Conservation (phyloP, 306 rosid genomes). For the Leucaena leucocephala region DNA sequence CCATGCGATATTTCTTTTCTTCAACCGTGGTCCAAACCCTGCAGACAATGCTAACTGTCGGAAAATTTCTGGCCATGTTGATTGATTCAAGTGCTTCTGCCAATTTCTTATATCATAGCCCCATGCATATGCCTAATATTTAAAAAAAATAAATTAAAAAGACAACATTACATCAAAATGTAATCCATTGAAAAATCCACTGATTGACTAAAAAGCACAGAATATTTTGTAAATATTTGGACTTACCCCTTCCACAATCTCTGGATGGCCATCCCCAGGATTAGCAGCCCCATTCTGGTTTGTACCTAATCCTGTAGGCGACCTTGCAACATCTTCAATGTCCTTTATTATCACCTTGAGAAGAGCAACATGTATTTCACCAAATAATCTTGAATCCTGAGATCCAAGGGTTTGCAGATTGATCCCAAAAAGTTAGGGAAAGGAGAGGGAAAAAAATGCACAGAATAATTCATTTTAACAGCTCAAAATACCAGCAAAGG, state of each 20-base stretch:
- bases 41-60: conserved; percentile 93
- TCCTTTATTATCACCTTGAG: conserved; percentile 87
- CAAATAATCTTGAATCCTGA: conserved; percentile 96
- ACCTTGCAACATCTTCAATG: conserved; percentile 98
- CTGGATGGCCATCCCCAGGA: conserved; percentile 97
- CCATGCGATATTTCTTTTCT: conserved; percentile 71
- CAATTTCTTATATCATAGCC: conserved; percentile 97
- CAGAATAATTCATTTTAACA: conserved; percentile 14
- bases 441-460: not conserved
- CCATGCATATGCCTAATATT: conserved; percentile 86
- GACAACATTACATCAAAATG: conserved; percentile 24
- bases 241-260: conserved; percentile 96
- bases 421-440: conserved; percentile 18
- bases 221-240: conserved; percentile 24
- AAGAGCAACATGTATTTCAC: conserved; percentile 92
- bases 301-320: conserved; percentile 82
- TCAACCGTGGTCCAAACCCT: conserved; percentile 91
- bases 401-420: conserved; percentile 39
- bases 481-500: conserved; percentile 34
- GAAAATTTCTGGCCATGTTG: conserved; percentile 96
- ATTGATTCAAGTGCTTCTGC: conserved; percentile 89
- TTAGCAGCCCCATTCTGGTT: conserved; percentile 92
- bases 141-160: conserved; percentile 18
- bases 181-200: conserved; percentile 24
- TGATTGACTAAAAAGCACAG: conserved; percentile 24